Conservation (phyloP, 345 rosid species). For the Physaria fendleri region DNA sequence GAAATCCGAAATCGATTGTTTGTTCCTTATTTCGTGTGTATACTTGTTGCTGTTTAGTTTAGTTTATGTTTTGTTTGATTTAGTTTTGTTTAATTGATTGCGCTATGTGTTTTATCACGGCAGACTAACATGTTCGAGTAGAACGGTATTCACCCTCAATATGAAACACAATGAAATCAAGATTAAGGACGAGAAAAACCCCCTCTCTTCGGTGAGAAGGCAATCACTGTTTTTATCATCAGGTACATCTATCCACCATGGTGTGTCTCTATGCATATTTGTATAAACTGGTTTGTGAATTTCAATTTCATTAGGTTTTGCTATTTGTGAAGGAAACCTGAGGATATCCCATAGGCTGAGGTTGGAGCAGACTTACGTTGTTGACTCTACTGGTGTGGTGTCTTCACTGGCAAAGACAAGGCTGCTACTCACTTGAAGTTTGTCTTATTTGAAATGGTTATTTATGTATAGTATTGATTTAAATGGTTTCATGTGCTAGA, state of each 20-base stretch:
- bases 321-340: conserved; percentile 58
- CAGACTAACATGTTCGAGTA: conserved; percentile 94
- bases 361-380: conserved; percentile 55
- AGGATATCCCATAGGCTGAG: conserved; percentile 86
- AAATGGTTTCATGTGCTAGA: background rate
- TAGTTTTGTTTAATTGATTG: no score
- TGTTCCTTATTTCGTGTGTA: no score
- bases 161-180: conserved; percentile 81
- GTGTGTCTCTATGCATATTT: background rate
- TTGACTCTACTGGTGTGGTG: conserved; percentile 88
- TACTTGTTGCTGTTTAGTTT: no score
- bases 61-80: no score
- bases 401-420: conserved; percentile 92
- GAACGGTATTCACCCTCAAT: conserved; percentile 89
- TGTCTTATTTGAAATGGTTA: background rate
- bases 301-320: background rate
- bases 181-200: conserved; percentile 77
- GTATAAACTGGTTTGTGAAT: background rate
- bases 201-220: conserved; percentile 76
- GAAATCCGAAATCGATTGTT: no score
- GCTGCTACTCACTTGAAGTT: conserved; percentile 97
- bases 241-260: conserved; percentile 27
- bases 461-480: background rate
- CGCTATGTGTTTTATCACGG: conserved; percentile 9
- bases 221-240: conserved; percentile 64